A percentile compares a stretch with the other conserved stretches of the same genome.
Evolutionary conservation across 306 rosid genomes (phyloP).

Genomic region (Chamaecrista fasciculata): DNA sequence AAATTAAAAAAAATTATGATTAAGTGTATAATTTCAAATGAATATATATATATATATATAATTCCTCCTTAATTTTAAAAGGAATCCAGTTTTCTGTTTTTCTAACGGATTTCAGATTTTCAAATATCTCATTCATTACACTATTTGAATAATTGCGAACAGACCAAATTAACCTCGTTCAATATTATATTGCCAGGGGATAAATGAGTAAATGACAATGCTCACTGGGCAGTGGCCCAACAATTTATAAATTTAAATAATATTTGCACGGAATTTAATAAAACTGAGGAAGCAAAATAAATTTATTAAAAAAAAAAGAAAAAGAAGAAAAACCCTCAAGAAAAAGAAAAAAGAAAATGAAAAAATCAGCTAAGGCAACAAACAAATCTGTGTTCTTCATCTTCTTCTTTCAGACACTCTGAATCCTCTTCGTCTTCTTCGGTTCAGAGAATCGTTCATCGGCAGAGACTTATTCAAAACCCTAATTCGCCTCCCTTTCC

Average conservation of each 20-base stretch:
- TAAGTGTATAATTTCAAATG: too few relatives aligned
- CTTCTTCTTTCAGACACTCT: neutral
- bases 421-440: conserved; percentile 4
- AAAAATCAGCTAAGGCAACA: neutral
- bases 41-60: too few relatives aligned
- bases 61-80: too few relatives aligned
- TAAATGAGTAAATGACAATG: neutral
- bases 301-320: conserved; percentile 1
- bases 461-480: neutral
- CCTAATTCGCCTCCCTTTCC: neutral
- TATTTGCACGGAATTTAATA: conserved; percentile 34
- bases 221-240: conserved; percentile 35
- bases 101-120: too few relatives aligned
- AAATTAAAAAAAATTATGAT: too few relatives aligned
- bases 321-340: neutral
- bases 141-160: neutral
- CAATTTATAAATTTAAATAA: too few relatives aligned
- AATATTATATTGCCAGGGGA: neutral
- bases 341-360: neutral
- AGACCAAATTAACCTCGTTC: conserved; percentile 22
- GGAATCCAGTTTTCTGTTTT: too few relatives aligned
- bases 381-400: neutral
- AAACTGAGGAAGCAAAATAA: neutral
- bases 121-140: neutral
- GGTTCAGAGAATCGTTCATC: neutral